A percentile compares a stretch with the other conserved stretches of the same genome.
phyloP scores from a whole-genome alignment of 371 early-diverging fungal genomes.

The Mucor sp. region DNA sequence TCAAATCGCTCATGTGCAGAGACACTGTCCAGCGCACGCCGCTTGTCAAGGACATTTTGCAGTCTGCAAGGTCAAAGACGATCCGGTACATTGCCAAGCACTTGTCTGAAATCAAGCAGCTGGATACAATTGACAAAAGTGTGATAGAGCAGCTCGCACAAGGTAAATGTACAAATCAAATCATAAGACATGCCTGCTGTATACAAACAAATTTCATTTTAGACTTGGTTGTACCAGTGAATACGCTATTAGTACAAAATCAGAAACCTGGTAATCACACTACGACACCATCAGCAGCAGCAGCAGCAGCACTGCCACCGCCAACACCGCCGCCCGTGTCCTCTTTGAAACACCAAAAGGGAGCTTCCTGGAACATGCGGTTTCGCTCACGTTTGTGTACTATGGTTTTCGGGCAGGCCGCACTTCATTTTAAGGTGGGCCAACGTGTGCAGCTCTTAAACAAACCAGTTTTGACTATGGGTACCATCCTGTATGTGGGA shows the following conservation, averaged over 20 bases:
- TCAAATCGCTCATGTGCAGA: constrained; percentile 31
- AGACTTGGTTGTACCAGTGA: constrained; percentile 13
- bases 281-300: background rate
- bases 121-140: constrained; percentile 26
- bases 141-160: constrained; percentile 25
- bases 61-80: constrained; percentile 20
- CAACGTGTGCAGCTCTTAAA: constrained; percentile 27
- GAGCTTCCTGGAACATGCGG: constrained; percentile 3
- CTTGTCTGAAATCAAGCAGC: constrained; percentile 16
- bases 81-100: constrained; percentile 24
- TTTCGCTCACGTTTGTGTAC: constrained; percentile 10
- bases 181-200: background rate
- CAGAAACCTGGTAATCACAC: background rate
- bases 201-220: constrained; percentile 3
- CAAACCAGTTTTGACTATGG: constrained; percentile 30
- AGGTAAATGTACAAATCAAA: constrained; percentile 18
- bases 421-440: constrained; percentile 20
- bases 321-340: background rate
- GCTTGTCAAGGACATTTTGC: constrained; percentile 22
- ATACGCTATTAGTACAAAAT: constrained; percentile 6
- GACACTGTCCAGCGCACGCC: constrained; percentile 25
- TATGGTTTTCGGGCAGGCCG: constrained; percentile 13
- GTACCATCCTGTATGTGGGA: constrained; percentile 29
- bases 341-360: background rate
- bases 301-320: background rate